Base-by-base conservation (phyloP, 106 monocot species). In the Dendrobium huoshanense region DNA sequence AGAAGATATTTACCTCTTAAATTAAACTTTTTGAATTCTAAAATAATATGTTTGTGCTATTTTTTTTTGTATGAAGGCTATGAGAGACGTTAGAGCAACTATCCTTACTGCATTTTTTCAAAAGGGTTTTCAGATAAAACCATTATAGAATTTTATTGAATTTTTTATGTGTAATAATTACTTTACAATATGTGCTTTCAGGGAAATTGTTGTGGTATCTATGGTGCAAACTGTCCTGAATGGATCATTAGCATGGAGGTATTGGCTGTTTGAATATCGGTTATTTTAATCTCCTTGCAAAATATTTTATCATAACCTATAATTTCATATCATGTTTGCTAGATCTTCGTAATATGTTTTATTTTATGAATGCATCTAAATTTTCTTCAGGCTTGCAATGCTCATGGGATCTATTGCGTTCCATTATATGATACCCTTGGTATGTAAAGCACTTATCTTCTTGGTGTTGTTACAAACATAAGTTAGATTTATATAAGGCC, bases 191-290 rank as follows among this genome's bases (percentile, higher is more conserved):
- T 64, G 78, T 83, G 41, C 7, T 84, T 72, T 6, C 67, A 95
- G 95, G 88, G 86, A 55, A 86, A 86, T 33, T 83, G 86, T 2
- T 93, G 93, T 84, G 95, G 93, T 74, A 93, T 95, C 19, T 95
- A 89, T 85, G 91, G 95, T 85, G 85, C 73, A 6, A 95, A 95
- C 72, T 89, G 83, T 83, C 72, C 95, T 67, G 91, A 95, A 79
- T 95, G 95, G 95, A 58, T 95, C 72, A 93, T 95, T 77, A 91
- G 86, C 81, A 95, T 95, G 95, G 91, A 95, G 95, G 95, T 95
- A 85, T n/a, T 61, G 22, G 61, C n/a, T 20, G 19, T 61, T 22
- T 22, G 3, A n/a, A 61, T 72, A 45, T 8, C 29, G 5, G 5
- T 75, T 33, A 44, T 49, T 18, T 7, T 55, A 22, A 41, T 42